phyloP scores from a whole-genome alignment of 2,329 filamentous ascomycete genomes.

The Fusarium goolgardi region DNA sequence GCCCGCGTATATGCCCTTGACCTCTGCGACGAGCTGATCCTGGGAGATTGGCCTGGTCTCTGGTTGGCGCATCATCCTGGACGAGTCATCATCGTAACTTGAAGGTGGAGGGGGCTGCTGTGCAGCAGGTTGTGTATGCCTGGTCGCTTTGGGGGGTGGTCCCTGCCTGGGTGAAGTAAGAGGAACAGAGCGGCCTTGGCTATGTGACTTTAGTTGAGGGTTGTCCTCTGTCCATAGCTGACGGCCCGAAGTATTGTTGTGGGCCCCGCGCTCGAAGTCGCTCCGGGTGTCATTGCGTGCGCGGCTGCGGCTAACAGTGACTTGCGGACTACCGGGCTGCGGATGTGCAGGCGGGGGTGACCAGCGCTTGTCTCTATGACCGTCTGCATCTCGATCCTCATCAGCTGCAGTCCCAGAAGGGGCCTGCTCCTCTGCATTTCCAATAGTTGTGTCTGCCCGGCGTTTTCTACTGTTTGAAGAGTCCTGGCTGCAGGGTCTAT shows the following conservation, averaged over 20 bases:
- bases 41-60: constrained; percentile 67
- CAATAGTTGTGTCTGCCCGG: constrained; percentile 10
- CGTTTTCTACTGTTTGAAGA: constrained; percentile 22
- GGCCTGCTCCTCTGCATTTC: background rate
- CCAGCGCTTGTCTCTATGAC: constrained; percentile 43
- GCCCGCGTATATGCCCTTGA: constrained; percentile 85
- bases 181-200: constrained; percentile 15
- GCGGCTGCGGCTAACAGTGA: constrained; percentile 22
- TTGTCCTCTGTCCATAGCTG: constrained; percentile 50
- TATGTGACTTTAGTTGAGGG: constrained; percentile 19
- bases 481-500: constrained; percentile 1
- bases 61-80: constrained; percentile 36
- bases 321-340: constrained; percentile 25
- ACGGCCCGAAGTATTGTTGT: constrained; percentile 39
- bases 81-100: constrained; percentile 18
- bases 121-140: background rate
- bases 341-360: constrained; percentile 44
- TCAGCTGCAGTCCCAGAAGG: constrained; percentile 1
- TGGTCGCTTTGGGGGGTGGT: background rate
- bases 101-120: constrained; percentile 4
- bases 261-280: constrained; percentile 38
- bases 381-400: constrained; percentile 17
- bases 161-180: constrained; percentile 10
- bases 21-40: constrained; percentile 82
- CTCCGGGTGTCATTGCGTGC: constrained; percentile 29